These are phyloP conservation scores for Leccinum fallax DNA, from an alignment of 1,284 basidiomycete species.

Conservation along the genomic window DNA sequence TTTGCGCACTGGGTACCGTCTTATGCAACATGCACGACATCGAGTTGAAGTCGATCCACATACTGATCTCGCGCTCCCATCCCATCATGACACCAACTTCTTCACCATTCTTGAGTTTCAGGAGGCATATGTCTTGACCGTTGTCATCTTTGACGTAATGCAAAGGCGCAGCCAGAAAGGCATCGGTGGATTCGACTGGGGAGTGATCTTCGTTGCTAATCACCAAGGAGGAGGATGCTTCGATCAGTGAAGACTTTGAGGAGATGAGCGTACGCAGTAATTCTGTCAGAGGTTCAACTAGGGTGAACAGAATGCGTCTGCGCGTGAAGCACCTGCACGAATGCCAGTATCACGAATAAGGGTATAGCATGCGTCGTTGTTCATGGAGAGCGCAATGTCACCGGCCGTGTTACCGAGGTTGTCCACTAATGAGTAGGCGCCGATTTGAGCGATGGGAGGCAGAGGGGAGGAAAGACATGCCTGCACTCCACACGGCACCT, in stretches of 20 bases:
- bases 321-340: constrained; percentile 62
- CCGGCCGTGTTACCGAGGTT: constrained; percentile 80
- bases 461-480: constrained; percentile 40
- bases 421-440: constrained; percentile 57
- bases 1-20: constrained; percentile 56
- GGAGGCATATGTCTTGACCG: constrained; percentile 81
- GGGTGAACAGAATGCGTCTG: neutral
- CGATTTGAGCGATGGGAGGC: neutral
- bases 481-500: constrained; percentile 92
- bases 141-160: constrained; percentile 71
- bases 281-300: constrained; percentile 45
- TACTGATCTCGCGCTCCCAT: constrained; percentile 85
- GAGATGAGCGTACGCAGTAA: constrained; percentile 65
- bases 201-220: constrained; percentile 62
- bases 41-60: constrained; percentile 23
- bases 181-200: constrained; percentile 72
- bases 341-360: constrained; percentile 86
- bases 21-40: constrained; percentile 16
- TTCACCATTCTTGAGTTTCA: constrained; percentile 69
- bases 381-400: constrained; percentile 86
- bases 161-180: constrained; percentile 76
- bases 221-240: constrained; percentile 49
- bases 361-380: constrained; percentile 73
- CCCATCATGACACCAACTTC: constrained; percentile 96
- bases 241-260: constrained; percentile 41